Evolutionary conservation across 352 stramenopile species (phyloP), one percentile per base, ranked within the genome.

Genomic region (Chrysophaeum taylorii): DNA sequence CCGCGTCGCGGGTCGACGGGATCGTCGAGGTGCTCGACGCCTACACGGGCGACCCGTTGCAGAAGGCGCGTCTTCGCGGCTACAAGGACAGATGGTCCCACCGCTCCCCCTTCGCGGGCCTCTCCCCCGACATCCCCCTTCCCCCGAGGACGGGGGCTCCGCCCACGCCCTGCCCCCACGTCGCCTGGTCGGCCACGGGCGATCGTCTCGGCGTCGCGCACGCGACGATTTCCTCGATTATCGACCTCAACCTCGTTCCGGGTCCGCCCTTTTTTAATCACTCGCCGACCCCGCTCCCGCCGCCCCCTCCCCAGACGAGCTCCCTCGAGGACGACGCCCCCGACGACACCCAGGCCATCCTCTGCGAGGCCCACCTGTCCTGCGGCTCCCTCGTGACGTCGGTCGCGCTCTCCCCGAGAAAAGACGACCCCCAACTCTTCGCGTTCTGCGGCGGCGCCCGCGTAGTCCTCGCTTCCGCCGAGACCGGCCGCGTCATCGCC

Each of bases 11-110:
- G 12, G 4, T 45, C 14, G 57, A 66, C 57, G 57, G 57, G 33
- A 31, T 37, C 36, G 57, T 66, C 12, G 57, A 66, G 36, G 57
- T 66, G 2, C 7, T 66, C 12, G 57, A 66, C 57, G 57, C 14
- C 14, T 29, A 27, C 33, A 33, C 4, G 4, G 57, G 57, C 36
- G 57, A 66, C 4, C 41, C 9, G 12, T 36, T 66, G 14, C 57
- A 45, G 36, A 9, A 14, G 16, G 31, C 45, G 57, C 31, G 57
- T 9, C 36, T 66, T 2, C 31, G 57, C 2, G 57, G 57, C 21
- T 66, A 45, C n/a, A 36, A 4, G 33, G 57, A 66, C 5, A 31
- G 15, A 7, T 66, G 27, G 14, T 21, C 4, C 33, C 57, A 66
- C 36, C 31, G 57, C 2, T 18, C 57, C 0, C 57, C 57, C 21